Base-by-base conservation (phyloP, 2,329 filamentous ascomycete species). In the Alternaria ethzedia region DNA sequence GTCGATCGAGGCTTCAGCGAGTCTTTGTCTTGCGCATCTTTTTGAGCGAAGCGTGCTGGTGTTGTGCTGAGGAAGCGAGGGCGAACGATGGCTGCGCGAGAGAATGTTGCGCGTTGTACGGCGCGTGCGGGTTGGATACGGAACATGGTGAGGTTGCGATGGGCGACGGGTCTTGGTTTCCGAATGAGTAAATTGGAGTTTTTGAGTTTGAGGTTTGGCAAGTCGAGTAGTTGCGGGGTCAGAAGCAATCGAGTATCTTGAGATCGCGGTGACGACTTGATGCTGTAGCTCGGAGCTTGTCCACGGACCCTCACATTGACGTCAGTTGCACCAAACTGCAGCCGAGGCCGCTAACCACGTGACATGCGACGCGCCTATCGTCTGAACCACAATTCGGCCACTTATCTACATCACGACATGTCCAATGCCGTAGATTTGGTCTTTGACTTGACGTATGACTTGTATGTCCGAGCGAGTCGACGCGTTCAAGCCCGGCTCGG, bases 1-100 rank as follows among this genome's bases (percentile, higher is more conserved):
- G 86, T 88, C 3, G 86, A 80, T 32, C 87, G 84, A 0, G 91
- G 88, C 62, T 90, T 87, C 32, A 96, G 84, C 3, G 85, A 84
- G 66, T 90, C 85, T 63, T 83, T 84, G 75, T 82, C 81, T 70
- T 82, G 78, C n/a, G 79, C 66, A 63, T 83, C 80, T 66, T 85
- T 84, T 47, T 75, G 73, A 3, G 81, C 72, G 49, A 69, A 71
- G 6, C 70, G 65, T 20, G 68, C 17, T 11, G 66, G 54, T 6
- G 67, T 72, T 26, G 72, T 74, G 9, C 71, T 70, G 54, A 79
- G 32, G 58, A 70, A 73, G 50, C 73, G 75, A 6, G 71, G 54
- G 20, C 54, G 47, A 13, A 58, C 11, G 20, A 59, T 21, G 20
- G 67, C 52, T 11, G 64, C 64, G 26, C 54, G 71, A 12, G 65